Percentiles rank a stretch among this genome's conserved stretches.
Conservation (phyloP, 208 protist species). For the Lotmaria passim region DNA sequence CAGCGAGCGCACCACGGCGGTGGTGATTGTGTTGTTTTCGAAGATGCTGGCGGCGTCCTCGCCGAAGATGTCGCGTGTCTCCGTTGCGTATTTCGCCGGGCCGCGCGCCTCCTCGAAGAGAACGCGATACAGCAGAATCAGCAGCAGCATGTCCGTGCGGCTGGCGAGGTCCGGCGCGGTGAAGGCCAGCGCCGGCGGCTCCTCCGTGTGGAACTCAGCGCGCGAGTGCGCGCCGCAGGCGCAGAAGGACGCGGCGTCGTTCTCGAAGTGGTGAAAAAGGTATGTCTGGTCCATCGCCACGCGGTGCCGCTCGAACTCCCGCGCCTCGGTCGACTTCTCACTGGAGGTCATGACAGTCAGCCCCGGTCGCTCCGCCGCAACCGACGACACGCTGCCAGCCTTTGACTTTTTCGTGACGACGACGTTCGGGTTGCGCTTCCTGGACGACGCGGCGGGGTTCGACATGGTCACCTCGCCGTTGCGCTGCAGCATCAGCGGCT, state of each 20-base stretch:
- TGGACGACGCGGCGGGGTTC: conserved; percentile 15
- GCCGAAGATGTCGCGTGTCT: conserved; percentile 27
- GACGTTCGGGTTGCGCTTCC: background rate
- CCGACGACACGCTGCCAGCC: background rate
- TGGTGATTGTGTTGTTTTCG: conserved; percentile 63
- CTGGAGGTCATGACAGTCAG: conserved; percentile 11
- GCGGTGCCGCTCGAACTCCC: conserved; percentile 40
- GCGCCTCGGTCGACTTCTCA: conserved; percentile 25
- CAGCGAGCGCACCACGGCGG: conserved; percentile 61
- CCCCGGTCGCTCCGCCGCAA: background rate
- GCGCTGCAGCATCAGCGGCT: conserved; percentile 31
- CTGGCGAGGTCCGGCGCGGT: conserved; percentile 50
- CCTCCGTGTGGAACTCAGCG: conserved; percentile 52
- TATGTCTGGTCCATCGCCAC: conserved; percentile 41
- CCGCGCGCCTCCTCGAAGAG: conserved; percentile 30
- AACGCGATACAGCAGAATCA: conserved; percentile 68
- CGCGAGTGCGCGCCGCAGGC: conserved; percentile 58
- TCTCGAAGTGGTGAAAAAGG: conserved; percentile 83
- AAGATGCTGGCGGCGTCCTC: conserved; percentile 39
- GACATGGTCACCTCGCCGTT: conserved; percentile 27
- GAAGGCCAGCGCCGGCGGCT: conserved; percentile 44
- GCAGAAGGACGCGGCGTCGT: conserved; percentile 49
- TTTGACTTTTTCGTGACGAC: conserved; percentile 20
- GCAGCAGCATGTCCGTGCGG: conserved; percentile 67
- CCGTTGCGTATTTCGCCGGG: conserved; percentile 19